Evolutionary conservation across 768 basidiomycete genomes (phyloP), one percentile per base, ranked within the genome.

Genomic region (Serendipita sp.): DNA sequence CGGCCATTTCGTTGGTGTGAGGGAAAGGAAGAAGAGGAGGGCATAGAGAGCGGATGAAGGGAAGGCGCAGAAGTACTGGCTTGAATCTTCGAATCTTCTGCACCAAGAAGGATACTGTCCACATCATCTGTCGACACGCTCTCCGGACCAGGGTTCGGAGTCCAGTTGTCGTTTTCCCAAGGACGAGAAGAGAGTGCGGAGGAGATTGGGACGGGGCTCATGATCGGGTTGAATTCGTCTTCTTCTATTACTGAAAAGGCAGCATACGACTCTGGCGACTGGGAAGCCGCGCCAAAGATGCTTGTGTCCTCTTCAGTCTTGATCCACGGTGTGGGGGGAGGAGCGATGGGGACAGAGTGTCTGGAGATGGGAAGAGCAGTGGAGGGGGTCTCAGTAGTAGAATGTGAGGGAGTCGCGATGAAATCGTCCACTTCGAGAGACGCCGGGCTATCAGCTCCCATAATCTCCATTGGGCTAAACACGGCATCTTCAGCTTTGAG

Each of bases 271-370:
- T 28, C 28, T 28, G 28, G 56, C 8, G 56, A 60, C 18, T n/a
- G 56, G n/a, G 48, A 52, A 41, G 41, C 7, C 13, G 41, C 41
- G 13, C 32, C 48, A 38, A 60, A 60, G 10, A 60, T 28, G 30
- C 23, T n/a, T 1, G 30, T 28, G 30, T 60, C 56, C 10, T 60
- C 56, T n/a, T 60, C 56, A 8, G 56, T 38, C n/a, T 60, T 60
- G 56, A 60, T 60, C 56, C 56, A 60, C 3, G 56, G 56, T 28
- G 56, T 60, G 5, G 56, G 56, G 10, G 56, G 56, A n/a, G 56
- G 56, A 1, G 56, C 56, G 36, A 35, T 28, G 35, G 34, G 16
- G 56, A 35, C 10, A 8, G 56, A 60, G 18, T 7, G 48, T n/a
- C 48, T 51, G 8, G 48, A 51, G 7, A n/a, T 51, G n/a, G 48